phyloP scores from a whole-genome alignment of 2,329 filamentous ascomycete species.

The Epichloe typhina region DNA sequence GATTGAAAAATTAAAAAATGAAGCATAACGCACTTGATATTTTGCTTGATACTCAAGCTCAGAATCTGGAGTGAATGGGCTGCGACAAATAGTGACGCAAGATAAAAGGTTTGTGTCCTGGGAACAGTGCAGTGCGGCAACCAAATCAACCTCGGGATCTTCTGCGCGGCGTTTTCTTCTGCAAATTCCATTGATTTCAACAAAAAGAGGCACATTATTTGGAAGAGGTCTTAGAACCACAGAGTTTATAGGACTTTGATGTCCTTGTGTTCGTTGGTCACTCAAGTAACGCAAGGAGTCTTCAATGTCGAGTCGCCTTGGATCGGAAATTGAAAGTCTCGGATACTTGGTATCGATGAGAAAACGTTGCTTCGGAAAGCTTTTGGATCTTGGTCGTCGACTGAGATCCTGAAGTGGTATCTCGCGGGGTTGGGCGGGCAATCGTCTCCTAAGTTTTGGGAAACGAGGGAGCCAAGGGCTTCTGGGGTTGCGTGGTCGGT shows the following conservation, averaged over 20 bases:
- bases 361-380: constrained; percentile 1
- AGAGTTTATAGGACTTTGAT: neutral
- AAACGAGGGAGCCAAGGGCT: constrained; percentile 5
- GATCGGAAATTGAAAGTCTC: neutral
- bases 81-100: constrained; percentile 5
- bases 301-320: neutral
- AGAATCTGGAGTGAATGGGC: neutral
- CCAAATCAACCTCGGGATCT: constrained; percentile 18
- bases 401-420: neutral
- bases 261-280: neutral
- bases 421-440: neutral
- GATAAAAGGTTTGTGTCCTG: neutral
- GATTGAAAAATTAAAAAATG: too few relatives aligned
- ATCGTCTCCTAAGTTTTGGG: neutral
- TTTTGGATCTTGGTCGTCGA: neutral
- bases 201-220: constrained; percentile 2
- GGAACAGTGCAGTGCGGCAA: constrained; percentile 11
- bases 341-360: constrained; percentile 3
- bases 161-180: constrained; percentile 18
- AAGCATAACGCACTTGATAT: neutral
- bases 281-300: neutral
- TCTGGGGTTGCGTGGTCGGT: constrained; percentile 3
- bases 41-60: constrained; percentile 1
- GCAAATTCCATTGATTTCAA: constrained; percentile 16
- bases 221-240: neutral